phyloP scores from a whole-genome alignment of 108 stramenopile genomes.

The Cyclotella cryptica region DNA sequence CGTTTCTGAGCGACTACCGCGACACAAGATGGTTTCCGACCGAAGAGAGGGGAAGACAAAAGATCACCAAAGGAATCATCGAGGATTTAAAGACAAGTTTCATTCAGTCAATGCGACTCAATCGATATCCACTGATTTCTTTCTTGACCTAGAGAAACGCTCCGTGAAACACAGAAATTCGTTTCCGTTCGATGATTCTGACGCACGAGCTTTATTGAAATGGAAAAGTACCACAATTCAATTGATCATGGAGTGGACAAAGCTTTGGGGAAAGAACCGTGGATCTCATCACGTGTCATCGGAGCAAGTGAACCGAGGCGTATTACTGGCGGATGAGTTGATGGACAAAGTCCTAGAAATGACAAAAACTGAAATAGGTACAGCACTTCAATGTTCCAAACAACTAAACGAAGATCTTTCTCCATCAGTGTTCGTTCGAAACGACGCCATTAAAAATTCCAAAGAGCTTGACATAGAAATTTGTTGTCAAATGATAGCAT shows the following conservation, averaged over 20 bases:
- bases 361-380: conserved; percentile 24
- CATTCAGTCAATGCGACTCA: neutral
- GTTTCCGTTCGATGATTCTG: neutral
- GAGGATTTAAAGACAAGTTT: too few relatives aligned
- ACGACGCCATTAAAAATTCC: neutral
- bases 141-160: conserved; percentile 3
- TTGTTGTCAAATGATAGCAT: conserved; percentile 32
- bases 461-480: conserved; percentile 34
- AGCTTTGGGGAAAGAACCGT: conserved; percentile 42
- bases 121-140: neutral
- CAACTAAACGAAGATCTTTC: neutral
- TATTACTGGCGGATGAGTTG: conserved; percentile 38
- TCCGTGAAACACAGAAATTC: neutral
- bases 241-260: conserved; percentile 42
- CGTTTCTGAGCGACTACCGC: too few relatives aligned
- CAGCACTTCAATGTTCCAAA: neutral
- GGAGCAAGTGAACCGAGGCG: conserved; percentile 27
- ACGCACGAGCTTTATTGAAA: neutral
- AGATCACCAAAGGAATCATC: too few relatives aligned
- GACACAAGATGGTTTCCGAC: too few relatives aligned
- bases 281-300: conserved; percentile 14
- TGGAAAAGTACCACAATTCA: conserved; percentile 35
- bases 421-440: neutral
- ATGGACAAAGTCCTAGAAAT: conserved; percentile 15
- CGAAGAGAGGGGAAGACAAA: too few relatives aligned